Evolutionary conservation across 139 green algal genomes (phyloP).

Genomic region (Micractinium conductrix): DNA sequence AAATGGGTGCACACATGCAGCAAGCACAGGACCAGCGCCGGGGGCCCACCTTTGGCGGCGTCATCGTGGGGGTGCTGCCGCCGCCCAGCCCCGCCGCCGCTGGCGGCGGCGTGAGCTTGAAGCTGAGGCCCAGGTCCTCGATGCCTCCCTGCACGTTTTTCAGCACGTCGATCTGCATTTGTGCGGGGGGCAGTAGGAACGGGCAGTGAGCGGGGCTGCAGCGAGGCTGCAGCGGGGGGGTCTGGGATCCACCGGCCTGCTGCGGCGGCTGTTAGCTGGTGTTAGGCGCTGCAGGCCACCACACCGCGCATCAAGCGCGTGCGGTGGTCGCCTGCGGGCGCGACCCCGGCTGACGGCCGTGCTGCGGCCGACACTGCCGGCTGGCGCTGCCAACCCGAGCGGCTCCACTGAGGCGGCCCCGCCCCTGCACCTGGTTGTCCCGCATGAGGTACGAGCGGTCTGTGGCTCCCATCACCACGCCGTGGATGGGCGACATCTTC

Average conservation of each 20-base stretch:
- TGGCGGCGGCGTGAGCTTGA: slow-evolving; percentile 48
- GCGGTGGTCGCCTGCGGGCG: too few species aligned
- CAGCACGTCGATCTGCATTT: slow-evolving; percentile 92
- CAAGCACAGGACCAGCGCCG: too few species aligned
- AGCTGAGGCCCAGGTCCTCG: slow-evolving; percentile 43
- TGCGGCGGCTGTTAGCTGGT: too few species aligned
- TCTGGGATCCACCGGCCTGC: too few species aligned
- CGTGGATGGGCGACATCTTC: slow-evolving; percentile 47
- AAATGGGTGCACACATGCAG: too few species aligned
- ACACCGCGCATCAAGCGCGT: too few species aligned
- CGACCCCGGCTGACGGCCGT: too few species aligned
- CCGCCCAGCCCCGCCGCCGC: not conserved
- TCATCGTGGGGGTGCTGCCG: slow-evolving; percentile 40
- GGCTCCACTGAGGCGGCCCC: too few species aligned
- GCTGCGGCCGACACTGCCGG: too few species aligned
- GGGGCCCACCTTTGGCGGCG: slow-evolving; percentile 61
- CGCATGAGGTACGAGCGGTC: slow-evolving; percentile 83
- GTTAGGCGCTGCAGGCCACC: too few species aligned
- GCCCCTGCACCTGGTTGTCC: slow-evolving; percentile 55
- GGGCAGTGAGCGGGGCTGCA: not conserved
- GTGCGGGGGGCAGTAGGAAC: not conserved
- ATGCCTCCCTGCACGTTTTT: slow-evolving; percentile 85
- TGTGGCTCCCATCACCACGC: slow-evolving; percentile 66
- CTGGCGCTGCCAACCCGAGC: not conserved
- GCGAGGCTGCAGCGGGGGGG: not conserved